phyloP scores from a whole-genome alignment of 2,329 filamentous ascomycete species.

The Penicillium crustosum region DNA sequence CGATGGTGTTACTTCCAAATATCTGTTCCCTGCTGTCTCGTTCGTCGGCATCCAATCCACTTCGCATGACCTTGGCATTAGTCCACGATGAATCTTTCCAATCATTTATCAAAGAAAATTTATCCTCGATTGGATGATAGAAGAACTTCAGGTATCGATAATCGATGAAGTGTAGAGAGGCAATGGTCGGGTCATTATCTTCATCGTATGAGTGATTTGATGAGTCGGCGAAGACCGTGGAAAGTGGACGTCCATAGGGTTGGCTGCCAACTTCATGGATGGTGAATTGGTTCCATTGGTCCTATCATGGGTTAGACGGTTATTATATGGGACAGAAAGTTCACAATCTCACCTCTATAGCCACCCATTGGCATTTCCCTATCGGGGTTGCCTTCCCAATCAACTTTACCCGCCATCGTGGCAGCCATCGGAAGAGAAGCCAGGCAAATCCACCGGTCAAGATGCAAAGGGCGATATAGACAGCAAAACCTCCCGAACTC shows the following conservation, averaged over 20 bases:
- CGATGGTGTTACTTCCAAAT: conserved; percentile 87
- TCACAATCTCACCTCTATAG: conserved; percentile 67
- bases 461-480: conserved; percentile 71
- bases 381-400: conserved; percentile 69
- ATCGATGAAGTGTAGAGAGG: conserved; percentile 73
- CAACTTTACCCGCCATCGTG: conserved; percentile 77
- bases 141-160: conserved; percentile 94
- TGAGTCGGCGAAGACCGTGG: conserved; percentile 55
- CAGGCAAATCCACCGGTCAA: conserved; percentile 75
- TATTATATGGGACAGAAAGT: neutral
- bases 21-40: conserved; percentile 78
- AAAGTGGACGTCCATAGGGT: conserved; percentile 61
- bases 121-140: conserved; percentile 85
- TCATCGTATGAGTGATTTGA: conserved; percentile 63
- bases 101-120: conserved; percentile 78
- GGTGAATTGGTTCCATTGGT: conserved; percentile 92
- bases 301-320: conserved; percentile 51
- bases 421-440: conserved; percentile 85
- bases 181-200: conserved; percentile 72
- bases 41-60: conserved; percentile 84
- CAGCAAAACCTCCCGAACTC: conserved; percentile 64
- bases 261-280: conserved; percentile 67
- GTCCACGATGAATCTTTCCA: conserved; percentile 96
- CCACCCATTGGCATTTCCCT: conserved; percentile 81
- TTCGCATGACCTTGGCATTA: conserved; percentile 69